Evolutionary conservation across 371 early-diverging fungal species (phyloP).

Genomic region (Thermomucor indicae-seudaticae): DNA sequence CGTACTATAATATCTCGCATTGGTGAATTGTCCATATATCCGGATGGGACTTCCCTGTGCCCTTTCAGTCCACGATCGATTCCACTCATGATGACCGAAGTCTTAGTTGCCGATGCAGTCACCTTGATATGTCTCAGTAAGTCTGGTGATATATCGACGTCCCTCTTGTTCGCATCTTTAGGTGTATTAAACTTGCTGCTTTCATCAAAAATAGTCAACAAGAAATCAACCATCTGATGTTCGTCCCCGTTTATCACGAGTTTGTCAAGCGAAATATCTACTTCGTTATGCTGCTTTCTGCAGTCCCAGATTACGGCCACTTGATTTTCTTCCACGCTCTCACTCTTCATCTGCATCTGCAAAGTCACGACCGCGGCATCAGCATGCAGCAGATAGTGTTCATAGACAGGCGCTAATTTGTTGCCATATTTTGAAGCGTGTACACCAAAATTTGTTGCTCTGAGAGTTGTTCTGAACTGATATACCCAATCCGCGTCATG

Average conservation of each 20-base stretch:
- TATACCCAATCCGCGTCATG: slow-evolving; percentile 1
- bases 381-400: not conserved
- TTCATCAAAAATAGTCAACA: too few species aligned
- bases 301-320: slow-evolving; percentile 10
- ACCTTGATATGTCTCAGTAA: slow-evolving; percentile 3
- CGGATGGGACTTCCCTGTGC: slow-evolving; percentile 14
- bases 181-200: slow-evolving; percentile 1
- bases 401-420: too few species aligned
- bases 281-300: slow-evolving; percentile 15
- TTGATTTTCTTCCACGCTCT: not conserved
- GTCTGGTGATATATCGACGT: not conserved
- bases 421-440: too few species aligned
- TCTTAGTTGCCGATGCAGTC: not conserved
- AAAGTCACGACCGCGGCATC: not conserved
- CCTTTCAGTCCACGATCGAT: slow-evolving; percentile 30
- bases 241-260: slow-evolving; percentile 16
- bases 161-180: not conserved
- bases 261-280: slow-evolving; percentile 8
- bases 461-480: not conserved
- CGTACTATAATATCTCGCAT: slow-evolving; percentile 12
- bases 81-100: slow-evolving; percentile 11
- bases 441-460: too few species aligned
- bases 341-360: slow-evolving; percentile 2
- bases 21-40: slow-evolving; percentile 41
- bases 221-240: slow-evolving; percentile 14